phyloP scores from a whole-genome alignment of 1,139 yeast genomes.

The Hyphopichia buzzinii region DNA sequence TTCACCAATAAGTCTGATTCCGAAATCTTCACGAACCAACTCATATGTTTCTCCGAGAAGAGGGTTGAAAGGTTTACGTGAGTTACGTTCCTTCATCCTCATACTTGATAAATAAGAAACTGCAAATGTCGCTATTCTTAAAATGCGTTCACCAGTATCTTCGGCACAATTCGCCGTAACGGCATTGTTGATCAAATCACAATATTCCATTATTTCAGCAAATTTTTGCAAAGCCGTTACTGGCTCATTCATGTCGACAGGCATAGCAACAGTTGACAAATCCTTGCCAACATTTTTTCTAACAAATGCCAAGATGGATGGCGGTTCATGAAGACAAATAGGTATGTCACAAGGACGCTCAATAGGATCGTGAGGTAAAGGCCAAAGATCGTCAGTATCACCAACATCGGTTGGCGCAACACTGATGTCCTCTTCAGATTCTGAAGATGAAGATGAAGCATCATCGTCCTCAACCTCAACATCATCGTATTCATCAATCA shows the following conservation, averaged over 20 bases:
- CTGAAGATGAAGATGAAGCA: constrained; percentile 13
- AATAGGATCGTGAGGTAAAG: constrained; percentile 56
- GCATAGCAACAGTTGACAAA: constrained; percentile 83
- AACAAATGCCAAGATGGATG: constrained; percentile 73
- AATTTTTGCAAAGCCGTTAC: constrained; percentile 74
- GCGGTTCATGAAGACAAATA: constrained; percentile 65
- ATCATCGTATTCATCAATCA: constrained; percentile 16
- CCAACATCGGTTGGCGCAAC: constrained; percentile 4
- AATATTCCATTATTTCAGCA: constrained; percentile 77
- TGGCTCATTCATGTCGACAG: constrained; percentile 93
- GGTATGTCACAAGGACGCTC: constrained; percentile 62
- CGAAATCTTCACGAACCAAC: constrained; percentile 73
- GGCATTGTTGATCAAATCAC: constrained; percentile 64
- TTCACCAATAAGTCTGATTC: constrained; percentile 68
- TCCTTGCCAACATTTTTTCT: constrained; percentile 94
- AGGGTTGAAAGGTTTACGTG: constrained; percentile 91
- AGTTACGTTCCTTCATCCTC: constrained; percentile 70
- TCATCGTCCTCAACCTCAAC: constrained; percentile 14
- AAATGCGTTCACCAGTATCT: constrained; percentile 56
- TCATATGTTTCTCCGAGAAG: constrained; percentile 86
- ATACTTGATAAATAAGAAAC: constrained; percentile 68
- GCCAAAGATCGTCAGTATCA: constrained; percentile 50
- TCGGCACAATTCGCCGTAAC: constrained; percentile 34
- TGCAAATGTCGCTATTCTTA: constrained; percentile 81
- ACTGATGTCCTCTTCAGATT: constrained; percentile 7